Percentiles rank a stretch among this genome's conserved stretches.
phyloP scores from a whole-genome alignment of 495 filamentous ascomycete genomes.

The Penicillium fimorum region DNA sequence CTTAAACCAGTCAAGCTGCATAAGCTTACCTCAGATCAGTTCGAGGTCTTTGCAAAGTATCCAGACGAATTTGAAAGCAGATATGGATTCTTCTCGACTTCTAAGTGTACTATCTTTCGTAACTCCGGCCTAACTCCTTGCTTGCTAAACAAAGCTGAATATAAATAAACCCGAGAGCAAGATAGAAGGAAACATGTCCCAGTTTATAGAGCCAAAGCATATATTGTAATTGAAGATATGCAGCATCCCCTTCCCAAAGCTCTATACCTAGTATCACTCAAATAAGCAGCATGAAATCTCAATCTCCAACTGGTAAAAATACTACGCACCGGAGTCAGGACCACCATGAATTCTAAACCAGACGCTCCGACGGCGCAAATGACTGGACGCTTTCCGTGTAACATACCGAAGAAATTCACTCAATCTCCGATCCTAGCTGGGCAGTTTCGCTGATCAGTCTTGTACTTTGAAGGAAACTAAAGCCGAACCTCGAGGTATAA shows the following conservation, averaged over 20 bases:
- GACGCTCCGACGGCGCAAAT: neutral
- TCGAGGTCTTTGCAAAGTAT: neutral
- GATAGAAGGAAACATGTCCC: neutral
- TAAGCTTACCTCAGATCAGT: slow-evolving; percentile 1
- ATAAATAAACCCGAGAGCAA: neutral
- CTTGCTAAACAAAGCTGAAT: neutral
- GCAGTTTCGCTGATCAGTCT: neutral
- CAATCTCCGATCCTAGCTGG: slow-evolving; percentile 1
- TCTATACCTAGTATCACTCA: neutral
- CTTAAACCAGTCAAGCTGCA: neutral
- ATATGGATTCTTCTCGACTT: neutral
- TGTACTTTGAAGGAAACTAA: neutral
- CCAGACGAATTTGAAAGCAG: slow-evolving; percentile 1
- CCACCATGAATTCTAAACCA: neutral
- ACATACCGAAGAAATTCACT: neutral
- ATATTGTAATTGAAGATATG: neutral
- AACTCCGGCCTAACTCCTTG: neutral
- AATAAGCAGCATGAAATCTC: neutral
- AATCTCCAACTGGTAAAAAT: neutral
- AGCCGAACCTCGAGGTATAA: neutral
- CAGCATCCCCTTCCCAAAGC: neutral
- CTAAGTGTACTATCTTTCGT: neutral
- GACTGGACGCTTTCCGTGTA: neutral
- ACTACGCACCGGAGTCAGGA: neutral
- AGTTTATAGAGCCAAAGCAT: neutral